These are phyloP conservation scores for Bremia lactucae DNA, from an alignment of 352 stramenopile genomes.

Conservation along the genomic window DNA sequence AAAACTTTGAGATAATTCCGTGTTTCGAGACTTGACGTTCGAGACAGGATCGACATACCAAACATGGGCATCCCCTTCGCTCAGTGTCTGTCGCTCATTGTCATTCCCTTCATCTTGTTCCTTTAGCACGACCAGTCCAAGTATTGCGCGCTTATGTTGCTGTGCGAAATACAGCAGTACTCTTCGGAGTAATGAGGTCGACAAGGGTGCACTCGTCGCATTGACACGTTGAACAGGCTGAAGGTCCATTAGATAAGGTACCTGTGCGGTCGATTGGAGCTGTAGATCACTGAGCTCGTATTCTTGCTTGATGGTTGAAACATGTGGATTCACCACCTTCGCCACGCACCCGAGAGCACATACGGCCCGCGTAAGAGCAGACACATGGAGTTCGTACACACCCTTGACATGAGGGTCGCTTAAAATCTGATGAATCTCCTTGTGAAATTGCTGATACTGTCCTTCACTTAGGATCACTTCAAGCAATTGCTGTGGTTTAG, in stretches of 20 bases:
- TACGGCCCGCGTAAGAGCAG: constrained; percentile 82
- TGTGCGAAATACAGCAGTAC: constrained; percentile 66
- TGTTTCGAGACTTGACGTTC: constrained; percentile 33
- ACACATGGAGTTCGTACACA: constrained; percentile 91
- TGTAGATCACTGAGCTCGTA: constrained; percentile 65
- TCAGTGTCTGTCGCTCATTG: constrained; percentile 4
- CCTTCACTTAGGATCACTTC: constrained; percentile 61
- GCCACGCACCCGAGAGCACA: constrained; percentile 87
- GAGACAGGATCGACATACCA: constrained; percentile 69
- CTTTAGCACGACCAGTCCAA: constrained; percentile 37
- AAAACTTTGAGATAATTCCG: constrained; percentile 45
- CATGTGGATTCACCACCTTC: constrained; percentile 40
- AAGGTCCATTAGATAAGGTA: constrained; percentile 45
- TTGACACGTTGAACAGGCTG: constrained; percentile 9
- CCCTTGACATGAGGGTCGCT: constrained; percentile 67
- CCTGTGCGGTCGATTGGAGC: constrained; percentile 58
- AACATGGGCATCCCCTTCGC: constrained; percentile 36
- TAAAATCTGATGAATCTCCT: constrained; percentile 74
- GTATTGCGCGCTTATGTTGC: constrained; percentile 51
- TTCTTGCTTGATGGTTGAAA: constrained; percentile 32
- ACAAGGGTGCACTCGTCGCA: not conserved
- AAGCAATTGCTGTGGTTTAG: constrained; percentile 46
- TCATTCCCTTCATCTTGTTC: constrained; percentile 22
- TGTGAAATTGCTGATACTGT: constrained; percentile 63
- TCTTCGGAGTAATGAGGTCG: constrained; percentile 30